These are phyloP conservation scores for Hypomontagnella submonticulosa DNA, from an alignment of 495 filamentous ascomycete genomes.

Conservation along the genomic window DNA sequence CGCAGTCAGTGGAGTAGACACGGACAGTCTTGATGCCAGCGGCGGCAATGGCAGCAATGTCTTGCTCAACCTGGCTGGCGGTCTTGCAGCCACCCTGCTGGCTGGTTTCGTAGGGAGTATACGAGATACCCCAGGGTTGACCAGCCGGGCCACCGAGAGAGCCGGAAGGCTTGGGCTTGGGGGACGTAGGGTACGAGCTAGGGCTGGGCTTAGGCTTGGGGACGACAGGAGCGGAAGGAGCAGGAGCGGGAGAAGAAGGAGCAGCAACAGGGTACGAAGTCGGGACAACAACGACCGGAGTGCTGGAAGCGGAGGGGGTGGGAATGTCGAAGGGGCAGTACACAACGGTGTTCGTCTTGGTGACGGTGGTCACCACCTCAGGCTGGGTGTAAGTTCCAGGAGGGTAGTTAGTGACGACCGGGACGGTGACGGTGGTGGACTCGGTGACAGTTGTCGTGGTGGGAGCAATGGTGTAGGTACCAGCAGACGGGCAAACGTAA, in stretches of 20 bases:
- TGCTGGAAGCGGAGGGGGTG: conserved; percentile 44
- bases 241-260: conserved; percentile 12
- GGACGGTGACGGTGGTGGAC: conserved; percentile 70
- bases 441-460: conserved; percentile 68
- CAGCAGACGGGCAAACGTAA: conserved; percentile 80
- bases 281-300: conserved; percentile 24
- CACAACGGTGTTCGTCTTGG: conserved; percentile 73
- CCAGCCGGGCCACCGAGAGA: conserved; percentile 56
- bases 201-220: conserved; percentile 38
- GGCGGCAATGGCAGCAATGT: conserved; percentile 73
- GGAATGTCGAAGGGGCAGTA: conserved; percentile 75
- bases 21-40: conserved; percentile 86
- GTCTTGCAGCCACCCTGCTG: conserved; percentile 72
- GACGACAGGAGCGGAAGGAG: conserved; percentile 24
- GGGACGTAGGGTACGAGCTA: conserved; percentile 30
- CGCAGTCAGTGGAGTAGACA: conserved; percentile 93
- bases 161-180: conserved; percentile 43
- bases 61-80: conserved; percentile 65
- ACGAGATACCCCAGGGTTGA: conserved; percentile 87
- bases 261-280: conserved; percentile 21
- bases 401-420: conserved; percentile 70
- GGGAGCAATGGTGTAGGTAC: conserved; percentile 84
- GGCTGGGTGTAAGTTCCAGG: conserved; percentile 81
- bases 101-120: conserved; percentile 78
- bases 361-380: conserved; percentile 73